Percentiles rank a stretch among this genome's conserved stretches.
Evolutionary conservation across 2,329 filamentous ascomycete genomes (phyloP).

Genomic region (Colletotrichum lupini): DNA sequence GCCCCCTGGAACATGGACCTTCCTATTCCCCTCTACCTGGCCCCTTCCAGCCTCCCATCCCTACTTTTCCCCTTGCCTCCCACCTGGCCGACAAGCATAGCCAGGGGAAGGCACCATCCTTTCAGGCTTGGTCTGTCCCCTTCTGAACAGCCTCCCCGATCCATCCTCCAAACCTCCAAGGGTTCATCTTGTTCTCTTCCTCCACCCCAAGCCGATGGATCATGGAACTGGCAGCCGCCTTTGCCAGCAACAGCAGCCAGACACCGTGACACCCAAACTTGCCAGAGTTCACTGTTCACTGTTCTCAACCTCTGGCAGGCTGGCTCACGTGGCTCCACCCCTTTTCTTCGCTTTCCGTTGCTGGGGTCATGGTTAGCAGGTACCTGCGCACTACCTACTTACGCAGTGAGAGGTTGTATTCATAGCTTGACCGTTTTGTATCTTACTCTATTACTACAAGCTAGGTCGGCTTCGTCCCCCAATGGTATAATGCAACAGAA

Average conservation of each 20-base stretch:
- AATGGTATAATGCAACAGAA: background rate
- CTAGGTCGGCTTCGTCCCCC: background rate
- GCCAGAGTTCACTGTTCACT: background rate
- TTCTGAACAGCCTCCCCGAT: slow-evolving; percentile 26
- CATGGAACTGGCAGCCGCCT: slow-evolving; percentile 24
- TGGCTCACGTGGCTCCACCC: background rate
- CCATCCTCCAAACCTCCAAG: slow-evolving; percentile 23
- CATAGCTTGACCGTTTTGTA: background rate
- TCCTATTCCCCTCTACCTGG: slow-evolving; percentile 1
- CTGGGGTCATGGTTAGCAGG: background rate
- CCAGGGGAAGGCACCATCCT: slow-evolving; percentile 19
- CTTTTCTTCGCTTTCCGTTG: background rate
- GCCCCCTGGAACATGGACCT: background rate
- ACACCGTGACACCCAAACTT: background rate
- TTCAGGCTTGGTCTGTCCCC: slow-evolving; percentile 25
- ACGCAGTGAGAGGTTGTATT: background rate
- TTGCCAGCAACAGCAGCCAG: slow-evolving; percentile 17
- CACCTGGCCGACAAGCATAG: slow-evolving; percentile 29
- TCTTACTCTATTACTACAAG: background rate
- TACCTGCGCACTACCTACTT: background rate
- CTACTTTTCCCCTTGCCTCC: slow-evolving; percentile 28
- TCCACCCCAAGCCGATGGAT: slow-evolving; percentile 15
- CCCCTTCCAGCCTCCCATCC: slow-evolving; percentile 29
- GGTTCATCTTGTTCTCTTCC: slow-evolving; percentile 22
- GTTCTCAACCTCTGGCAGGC: too few relatives aligned